Evolutionary conservation across 768 basidiomycete genomes (phyloP).

Genomic region (Coprinellus aureogranulatus): DNA sequence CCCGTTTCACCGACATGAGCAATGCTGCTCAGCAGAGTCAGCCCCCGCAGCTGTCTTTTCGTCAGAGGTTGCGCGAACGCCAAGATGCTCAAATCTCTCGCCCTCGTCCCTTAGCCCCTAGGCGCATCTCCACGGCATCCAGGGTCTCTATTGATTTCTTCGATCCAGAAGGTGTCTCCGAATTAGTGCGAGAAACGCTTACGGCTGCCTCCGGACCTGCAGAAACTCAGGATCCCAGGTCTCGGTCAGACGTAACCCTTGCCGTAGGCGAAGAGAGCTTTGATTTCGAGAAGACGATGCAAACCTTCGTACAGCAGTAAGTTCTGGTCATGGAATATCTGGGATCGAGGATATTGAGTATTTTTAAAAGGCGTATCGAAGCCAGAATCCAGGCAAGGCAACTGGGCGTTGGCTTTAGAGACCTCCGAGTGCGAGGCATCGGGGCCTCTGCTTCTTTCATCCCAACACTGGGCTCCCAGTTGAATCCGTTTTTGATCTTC

Average conservation of each 20-base stretch:
- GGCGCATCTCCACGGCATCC: slow-evolving; percentile 22
- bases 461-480: slow-evolving; percentile 57
- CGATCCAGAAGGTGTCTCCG: slow-evolving; percentile 51
- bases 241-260: slow-evolving; percentile 23
- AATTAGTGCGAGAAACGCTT: slow-evolving; percentile 40
- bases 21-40: too few species aligned
- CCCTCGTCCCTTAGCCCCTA: neutral
- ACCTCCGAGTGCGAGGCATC: slow-evolving; percentile 58
- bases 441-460: slow-evolving; percentile 54
- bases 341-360: too few species aligned
- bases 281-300: slow-evolving; percentile 37
- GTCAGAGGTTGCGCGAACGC: too few species aligned
- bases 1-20: too few species aligned
- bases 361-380: slow-evolving; percentile 47
- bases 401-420: slow-evolving; percentile 59
- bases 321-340: slow-evolving; percentile 9
- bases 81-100: slow-evolving; percentile 23
- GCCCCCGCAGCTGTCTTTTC: too few species aligned
- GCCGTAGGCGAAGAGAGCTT: slow-evolving; percentile 26
- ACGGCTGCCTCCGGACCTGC: slow-evolving; percentile 17
- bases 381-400: slow-evolving; percentile 48
- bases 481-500: slow-evolving; percentile 49
- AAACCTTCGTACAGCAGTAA: slow-evolving; percentile 29
- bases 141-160: slow-evolving; percentile 52
- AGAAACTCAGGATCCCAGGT: neutral